Evolutionary conservation across 2,329 filamentous ascomycete species (phyloP), one percentile per base, ranked within the genome.

Genomic region (Claviceps sp.): DNA sequence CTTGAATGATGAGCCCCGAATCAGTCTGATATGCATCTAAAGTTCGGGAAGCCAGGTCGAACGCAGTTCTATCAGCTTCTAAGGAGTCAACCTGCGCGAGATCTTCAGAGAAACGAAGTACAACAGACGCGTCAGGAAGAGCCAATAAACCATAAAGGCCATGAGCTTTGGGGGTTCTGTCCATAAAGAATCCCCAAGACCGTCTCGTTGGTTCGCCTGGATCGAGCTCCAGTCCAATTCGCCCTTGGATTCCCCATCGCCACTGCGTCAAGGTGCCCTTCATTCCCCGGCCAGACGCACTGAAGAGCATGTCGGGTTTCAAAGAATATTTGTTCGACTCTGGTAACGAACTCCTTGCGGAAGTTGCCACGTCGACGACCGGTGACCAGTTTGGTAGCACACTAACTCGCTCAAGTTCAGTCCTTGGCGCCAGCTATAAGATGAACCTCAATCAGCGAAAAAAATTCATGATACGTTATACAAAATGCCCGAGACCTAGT

Each of bases 181-280:
- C 56, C 9, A 60, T 52, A 7, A 59, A 65, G 37, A 83, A 70
- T 13, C 74, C 67, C 78, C 80, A 84, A 16, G 71, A 74, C 47
- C 73, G 69, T 49, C 71, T 74, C 37, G 79, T 71, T 2, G 71
- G 69, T 6, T 69, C 67, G 7, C 67, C 68, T 44, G 72, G 75
- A 22, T 78, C 74, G 11, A 81, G 68, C 22, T 81, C 76, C 5
- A 80, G 60, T 1, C 77, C 80, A 57, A 87, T 79, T 52, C 77
- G 79, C 18, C 84, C 86, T 60, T 85, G 79, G 30, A 87, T 68
- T 4, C 87, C 86, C 63, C 81, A 73, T 55, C 85, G 77, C 55
- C 87, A 72, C 60, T 91, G 85, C 3, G 79, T 78, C 24, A 91
- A 70, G 7, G 77, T 75, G 9, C 85, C 85, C 34, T 73, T 75